Evolutionary conservation across 331 rosid genomes (phyloP).

Genomic region (Saraca asoca): DNA sequence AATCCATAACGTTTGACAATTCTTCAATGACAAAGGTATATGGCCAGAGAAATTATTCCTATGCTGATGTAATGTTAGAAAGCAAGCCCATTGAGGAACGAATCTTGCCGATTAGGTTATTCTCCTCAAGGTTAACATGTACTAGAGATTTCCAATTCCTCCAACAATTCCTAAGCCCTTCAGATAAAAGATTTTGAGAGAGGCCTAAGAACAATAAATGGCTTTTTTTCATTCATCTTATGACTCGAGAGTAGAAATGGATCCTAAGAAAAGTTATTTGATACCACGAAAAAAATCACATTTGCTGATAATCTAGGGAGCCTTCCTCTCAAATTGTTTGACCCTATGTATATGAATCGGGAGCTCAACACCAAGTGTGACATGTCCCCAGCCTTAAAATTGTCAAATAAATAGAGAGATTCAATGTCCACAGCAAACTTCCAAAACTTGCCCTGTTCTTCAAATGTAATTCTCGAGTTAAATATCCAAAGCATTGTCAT

Average conservation of each 20-base stretch:
- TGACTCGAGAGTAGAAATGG: not conserved
- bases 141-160: not conserved
- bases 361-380: not conserved
- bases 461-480: not conserved
- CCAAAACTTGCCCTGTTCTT: conserved; percentile 4
- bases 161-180: conserved; percentile 19
- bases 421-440: too few species aligned
- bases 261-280: not conserved
- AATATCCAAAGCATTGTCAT: fast-evolving
- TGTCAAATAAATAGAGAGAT: too few species aligned
- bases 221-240: not conserved
- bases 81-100: conserved; percentile 11
- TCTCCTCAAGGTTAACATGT: not conserved
- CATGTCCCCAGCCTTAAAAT: not conserved
- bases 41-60: too few species aligned
- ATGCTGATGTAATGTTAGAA: not conserved
- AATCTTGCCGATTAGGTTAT: conserved; percentile 10
- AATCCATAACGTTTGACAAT: too few species aligned
- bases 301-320: not conserved
- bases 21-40: too few species aligned
- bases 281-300: not conserved
- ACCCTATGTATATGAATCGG: not conserved
- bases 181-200: not conserved
- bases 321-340: not conserved
- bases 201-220: not conserved